Base-by-base conservation (phyloP, 108 stramenopile genomes). In the Bacterosira constricta region DNA sequence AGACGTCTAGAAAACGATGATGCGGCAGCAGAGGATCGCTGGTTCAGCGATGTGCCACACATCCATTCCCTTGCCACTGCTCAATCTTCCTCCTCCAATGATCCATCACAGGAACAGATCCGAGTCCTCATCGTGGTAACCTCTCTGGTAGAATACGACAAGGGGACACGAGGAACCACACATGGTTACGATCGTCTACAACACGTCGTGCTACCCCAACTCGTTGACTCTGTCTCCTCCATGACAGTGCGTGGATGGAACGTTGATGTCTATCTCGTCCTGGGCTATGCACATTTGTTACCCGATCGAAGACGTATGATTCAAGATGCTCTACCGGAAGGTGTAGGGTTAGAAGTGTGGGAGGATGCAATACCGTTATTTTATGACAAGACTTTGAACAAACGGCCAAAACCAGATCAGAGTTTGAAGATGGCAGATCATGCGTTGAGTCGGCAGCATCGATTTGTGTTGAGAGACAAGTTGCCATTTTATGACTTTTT, bases 381-480 rank as follows among this genome's bases (percentile, higher is more conserved):
- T 25, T 90, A 90, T 42, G 71, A 77, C 39, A 61, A 61, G 20
- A 51, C 49, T 5, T 71, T 46, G 12, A 52, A 52, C 13, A 67
- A 73, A 47, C 51, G 62, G 1, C 72, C 66, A 15, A 74, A 75
- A 37, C 39, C 38, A 31, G 72, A 79, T 35, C 69, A 71, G 41
- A 15, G 17, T 1, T 18, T 71, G 12, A 51, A 9, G 2, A n/a
- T 26, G 20, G 69, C 36, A 0, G 69, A 71, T 60, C 69, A 71
- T 42, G 85, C 84, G 6, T 63, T 91, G 69, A 83, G 86, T 46
- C 85, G 90, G 50, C 90, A 91, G 37, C 90, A 91, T 80, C 85
- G 90, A 36, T 89, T 77, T 56, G 90, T 91, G 41, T 72, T 91
- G 78, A 76, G 81, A 41, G 90, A 91, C 53, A 87, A 89, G 38